These are phyloP conservation scores for Daldinia caldariorum DNA, from an alignment of 495 filamentous ascomycete species.

Conservation along the genomic window DNA sequence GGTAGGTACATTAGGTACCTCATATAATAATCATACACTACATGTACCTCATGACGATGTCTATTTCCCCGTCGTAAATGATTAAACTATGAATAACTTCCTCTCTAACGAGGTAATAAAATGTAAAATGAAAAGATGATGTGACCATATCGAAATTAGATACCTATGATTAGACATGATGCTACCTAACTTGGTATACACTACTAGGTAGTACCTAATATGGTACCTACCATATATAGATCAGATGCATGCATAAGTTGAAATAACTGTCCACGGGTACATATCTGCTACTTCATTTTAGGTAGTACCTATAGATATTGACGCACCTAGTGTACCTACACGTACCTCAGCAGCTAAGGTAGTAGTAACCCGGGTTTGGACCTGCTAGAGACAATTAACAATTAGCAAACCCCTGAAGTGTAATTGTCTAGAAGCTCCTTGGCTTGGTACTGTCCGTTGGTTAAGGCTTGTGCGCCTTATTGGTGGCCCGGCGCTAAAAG, in stretches of 20 bases:
- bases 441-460: conserved; percentile 11
- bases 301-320: no score
- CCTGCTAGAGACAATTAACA: background rate
- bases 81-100: background rate
- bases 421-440: conserved; percentile 9
- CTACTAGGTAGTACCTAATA: background rate
- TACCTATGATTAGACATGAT: conserved; percentile 26
- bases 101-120: background rate
- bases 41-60: background rate
- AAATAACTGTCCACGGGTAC: no score
- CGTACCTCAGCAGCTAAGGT: no score
- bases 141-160: conserved; percentile 28
- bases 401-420: background rate
- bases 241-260: background rate
- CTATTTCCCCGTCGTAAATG: background rate
- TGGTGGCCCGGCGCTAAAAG: conserved; percentile 11
- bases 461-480: conserved; percentile 35
- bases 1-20: background rate
- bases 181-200: background rate
- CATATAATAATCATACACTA: no score
- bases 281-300: no score
- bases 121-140: conserved; percentile 7
- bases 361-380: no score
- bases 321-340: no score
- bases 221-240: background rate